Base-by-base conservation (phyloP, 768 basidiomycete species). In the Psilocybe cubensis region DNA sequence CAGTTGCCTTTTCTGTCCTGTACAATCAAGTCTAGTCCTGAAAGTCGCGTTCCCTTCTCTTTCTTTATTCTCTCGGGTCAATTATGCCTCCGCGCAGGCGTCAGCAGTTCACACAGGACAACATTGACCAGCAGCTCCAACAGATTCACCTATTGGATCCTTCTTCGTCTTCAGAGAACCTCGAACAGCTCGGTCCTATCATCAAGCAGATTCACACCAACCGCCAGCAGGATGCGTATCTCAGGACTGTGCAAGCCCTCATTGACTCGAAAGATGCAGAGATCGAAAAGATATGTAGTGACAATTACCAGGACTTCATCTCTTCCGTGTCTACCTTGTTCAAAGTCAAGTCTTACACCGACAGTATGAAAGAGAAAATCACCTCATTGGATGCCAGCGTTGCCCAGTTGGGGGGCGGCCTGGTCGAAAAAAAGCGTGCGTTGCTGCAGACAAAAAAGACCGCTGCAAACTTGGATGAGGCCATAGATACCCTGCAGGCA, bases 231-330 rank as follows among this genome's bases (percentile, higher is more conserved):
- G 95, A 97, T 55, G 82, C 85, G 10, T 98, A 94, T 74, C 82
- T 98, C 54, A 85, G 90, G 51, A 91, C 88, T 42, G 78, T 98
- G 41, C 89, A 92, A 66, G 80, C 77, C n/a, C 90, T 98, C 66
- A 89, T 98, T 57, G 88, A 94, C 67, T 87, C 94, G 62, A 97
- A 98, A 76, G 97, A 99, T 71, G 81, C 84, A 59, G 96, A 98
- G 73, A 99, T 99, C 71, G 94, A 98, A 76, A 86, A 84, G 58
- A 95, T 98, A 71, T 98, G 97, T 75, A 85, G 88, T 56, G 91
- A 94, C 63, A 98, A 98, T 72, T 98, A 98, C 67, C 94, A 96
- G 74, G 96, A 98, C 74, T 99, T 99, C 66, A 95, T 98, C 29
- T 88, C 90, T 25, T 97, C 96, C 18, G 95, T 98, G 14, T 94